These are phyloP conservation scores for Botrytis byssoidea DNA, from an alignment of 2,329 filamentous ascomycete species.

Conservation along the genomic window DNA sequence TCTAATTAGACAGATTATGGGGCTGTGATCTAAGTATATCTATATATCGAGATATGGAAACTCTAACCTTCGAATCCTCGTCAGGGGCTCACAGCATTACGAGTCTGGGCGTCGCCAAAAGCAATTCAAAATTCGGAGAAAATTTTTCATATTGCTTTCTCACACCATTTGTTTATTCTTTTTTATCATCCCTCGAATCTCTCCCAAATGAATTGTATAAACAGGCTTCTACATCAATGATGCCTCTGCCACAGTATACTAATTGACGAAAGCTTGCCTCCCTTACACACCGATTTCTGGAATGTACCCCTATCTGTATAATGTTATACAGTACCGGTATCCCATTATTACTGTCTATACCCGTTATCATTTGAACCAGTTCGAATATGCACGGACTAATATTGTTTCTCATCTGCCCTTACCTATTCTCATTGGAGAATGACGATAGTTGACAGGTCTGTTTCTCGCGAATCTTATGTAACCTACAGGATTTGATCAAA, in stretches of 20 bases:
- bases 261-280: conserved; percentile 1
- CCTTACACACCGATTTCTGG: neutral
- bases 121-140: conserved; percentile 1
- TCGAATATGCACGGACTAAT: conserved; percentile 11
- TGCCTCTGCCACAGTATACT: neutral
- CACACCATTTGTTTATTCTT: neutral
- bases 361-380: conserved; percentile 16
- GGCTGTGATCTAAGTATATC: neutral
- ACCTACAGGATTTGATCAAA: conserved; percentile 8
- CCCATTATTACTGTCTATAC: conserved; percentile 11
- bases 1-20: neutral
- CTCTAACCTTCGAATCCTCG: neutral
- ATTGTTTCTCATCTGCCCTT: conserved; percentile 13
- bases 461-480: conserved; percentile 22
- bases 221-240: neutral
- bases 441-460: conserved; percentile 16
- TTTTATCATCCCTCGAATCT: neutral
- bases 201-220: neutral
- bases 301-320: neutral
- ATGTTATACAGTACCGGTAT: conserved; percentile 10
- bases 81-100: conserved; percentile 7
- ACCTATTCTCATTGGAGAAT: neutral
- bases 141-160: neutral
- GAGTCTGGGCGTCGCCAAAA: conserved; percentile 5
- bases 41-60: neutral